Percentiles rank a stretch among this genome's conserved stretches.
phyloP scores from a whole-genome alignment of 306 rosid species.

The Parietaria judaica region DNA sequence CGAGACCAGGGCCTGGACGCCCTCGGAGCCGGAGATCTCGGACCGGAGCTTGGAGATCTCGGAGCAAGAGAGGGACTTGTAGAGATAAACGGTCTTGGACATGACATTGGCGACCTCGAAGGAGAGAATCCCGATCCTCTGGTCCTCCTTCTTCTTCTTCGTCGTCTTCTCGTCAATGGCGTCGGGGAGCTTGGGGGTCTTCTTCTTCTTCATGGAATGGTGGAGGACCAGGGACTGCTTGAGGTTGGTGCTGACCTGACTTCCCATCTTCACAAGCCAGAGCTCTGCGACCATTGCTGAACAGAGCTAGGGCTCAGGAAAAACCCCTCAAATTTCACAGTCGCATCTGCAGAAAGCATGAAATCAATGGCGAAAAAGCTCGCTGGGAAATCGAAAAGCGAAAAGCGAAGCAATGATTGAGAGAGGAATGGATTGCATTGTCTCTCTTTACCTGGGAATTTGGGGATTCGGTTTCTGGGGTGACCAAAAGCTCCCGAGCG shows the following conservation, averaged over 20 bases:
- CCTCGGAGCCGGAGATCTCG: constrained; percentile 73
- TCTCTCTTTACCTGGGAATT: not conserved
- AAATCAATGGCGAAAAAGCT: no score
- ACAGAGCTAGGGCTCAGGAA: constrained; percentile 4
- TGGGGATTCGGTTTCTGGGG: no score
- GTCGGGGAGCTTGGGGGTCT: constrained; percentile 27
- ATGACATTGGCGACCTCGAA: constrained; percentile 90
- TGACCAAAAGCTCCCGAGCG: no score
- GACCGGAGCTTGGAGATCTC: constrained; percentile 68
- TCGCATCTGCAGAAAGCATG: no score
- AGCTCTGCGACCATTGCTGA: constrained; percentile 84
- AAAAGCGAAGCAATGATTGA: not conserved
- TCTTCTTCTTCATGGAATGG: constrained; percentile 35
- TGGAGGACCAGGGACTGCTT: constrained; percentile 73
- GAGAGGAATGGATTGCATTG: not conserved
- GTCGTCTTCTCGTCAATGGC: constrained; percentile 17
- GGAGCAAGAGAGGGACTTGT: constrained; percentile 59
- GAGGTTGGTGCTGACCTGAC: constrained; percentile 81
- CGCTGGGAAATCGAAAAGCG: no score
- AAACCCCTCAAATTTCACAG: no score
- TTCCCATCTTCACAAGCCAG: constrained; percentile 93
- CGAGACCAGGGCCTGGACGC: constrained; percentile 68
- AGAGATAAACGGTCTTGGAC: constrained; percentile 74
- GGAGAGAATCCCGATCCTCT: constrained; percentile 70
- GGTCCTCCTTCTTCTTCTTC: constrained; percentile 27